Evolutionary conservation across 1,139 yeast species (phyloP), one percentile per base, ranked within the genome.

Genomic region (Yamadazyma sp.): DNA sequence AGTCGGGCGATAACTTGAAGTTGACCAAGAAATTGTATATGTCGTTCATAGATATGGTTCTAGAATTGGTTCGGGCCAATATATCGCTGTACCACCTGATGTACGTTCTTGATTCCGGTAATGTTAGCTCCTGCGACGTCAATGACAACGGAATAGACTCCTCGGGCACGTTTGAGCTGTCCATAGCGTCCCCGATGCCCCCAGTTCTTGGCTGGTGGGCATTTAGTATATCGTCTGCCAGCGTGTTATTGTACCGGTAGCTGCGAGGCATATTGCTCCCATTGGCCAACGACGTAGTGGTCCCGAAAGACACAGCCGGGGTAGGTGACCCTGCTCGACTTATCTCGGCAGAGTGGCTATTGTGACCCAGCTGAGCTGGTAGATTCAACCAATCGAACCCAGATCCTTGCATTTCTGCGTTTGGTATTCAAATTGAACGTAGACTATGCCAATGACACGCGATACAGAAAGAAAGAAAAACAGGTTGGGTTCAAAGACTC

Each of bases 41-140:
- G 51, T 85, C 92, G 2, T 61, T 64, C 51, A 85, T 61, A 10
- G 77, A 64, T 15, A 84, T 77, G 25, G 85, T 64, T 47, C 82
- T 69, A 30, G 76, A 66, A 47, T 75, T 76, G 11, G 75, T 69
- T 36, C 87, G 70, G 11, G 82, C 73, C 33, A 81, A 69, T 12
- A 85, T 80, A 52, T 81, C 83, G 51, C 81, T 79, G 55, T 84
- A 85, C 94, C 94, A 85, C 50, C 92, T 64, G 57, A 83, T 69
- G 58, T 85, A 85, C 0, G 92, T 83, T 51, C 80, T 79, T 3
- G 81, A 75, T 52, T 85, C 94, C 44, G 79, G 80, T 12, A 69
- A 65, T 0, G 87, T 73, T 32, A 85, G 64, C 38, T 83, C 86
- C 38, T 75, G 77, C 0, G 80, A 75, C 0, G 82, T 72, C 17